These are phyloP conservation scores for Erodium texanum DNA, from an alignment of 441 rosid species.

Conservation along the genomic window DNA sequence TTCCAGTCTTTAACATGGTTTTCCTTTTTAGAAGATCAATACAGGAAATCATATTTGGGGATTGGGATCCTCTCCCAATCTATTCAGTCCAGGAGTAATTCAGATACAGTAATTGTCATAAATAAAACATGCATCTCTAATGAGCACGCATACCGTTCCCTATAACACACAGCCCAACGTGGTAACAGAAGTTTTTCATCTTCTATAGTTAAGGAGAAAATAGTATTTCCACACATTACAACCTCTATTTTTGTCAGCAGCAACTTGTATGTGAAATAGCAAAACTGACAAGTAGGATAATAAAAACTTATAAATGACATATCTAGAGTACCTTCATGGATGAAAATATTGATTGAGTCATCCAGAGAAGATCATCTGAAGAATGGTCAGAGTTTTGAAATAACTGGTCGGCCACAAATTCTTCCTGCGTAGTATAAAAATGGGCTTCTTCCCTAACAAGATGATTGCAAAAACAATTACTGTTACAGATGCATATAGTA, in stretches of 20 bases:
- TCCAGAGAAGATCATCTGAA: conserved; percentile 65
- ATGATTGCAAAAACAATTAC: conserved; percentile 16
- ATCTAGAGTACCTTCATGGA: conserved; percentile 48
- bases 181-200: background rate
- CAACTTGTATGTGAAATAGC: conserved; percentile 1
- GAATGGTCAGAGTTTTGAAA: conserved; percentile 69
- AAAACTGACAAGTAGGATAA: conserved; percentile 5
- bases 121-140: background rate
- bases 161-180: background rate
- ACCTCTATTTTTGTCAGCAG: background rate
- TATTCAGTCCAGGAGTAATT: background rate
- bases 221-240: background rate
- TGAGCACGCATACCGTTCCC: background rate
- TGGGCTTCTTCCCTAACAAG: conserved; percentile 59
- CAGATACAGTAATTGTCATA: background rate
- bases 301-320: conserved; percentile 14
- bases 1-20: background rate
- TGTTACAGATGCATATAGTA: conserved; percentile 14
- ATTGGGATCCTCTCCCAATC: background rate
- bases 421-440: conserved; percentile 75
- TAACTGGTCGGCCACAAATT: conserved; percentile 77
- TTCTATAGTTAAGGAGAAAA: background rate
- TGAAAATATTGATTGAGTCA: conserved; percentile 47
- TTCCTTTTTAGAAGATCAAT: background rate
- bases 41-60: too few species aligned